Conservation (phyloP, 2,329 filamentous ascomycete genomes). For the Lojkania enalia region DNA sequence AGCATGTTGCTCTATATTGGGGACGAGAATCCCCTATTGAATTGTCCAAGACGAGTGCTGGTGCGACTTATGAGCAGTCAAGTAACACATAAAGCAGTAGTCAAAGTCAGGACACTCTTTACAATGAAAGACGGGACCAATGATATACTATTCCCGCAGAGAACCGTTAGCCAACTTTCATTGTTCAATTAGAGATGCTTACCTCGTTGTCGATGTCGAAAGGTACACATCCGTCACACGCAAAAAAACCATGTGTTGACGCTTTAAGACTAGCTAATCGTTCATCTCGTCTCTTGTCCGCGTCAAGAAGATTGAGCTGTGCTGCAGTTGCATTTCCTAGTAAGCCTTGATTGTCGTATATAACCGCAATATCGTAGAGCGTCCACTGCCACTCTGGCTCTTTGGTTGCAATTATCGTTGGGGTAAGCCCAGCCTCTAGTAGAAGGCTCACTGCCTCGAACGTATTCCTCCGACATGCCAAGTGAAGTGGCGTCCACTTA, state of each 20-base stretch:
- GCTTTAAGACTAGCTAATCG: too few relatives aligned
- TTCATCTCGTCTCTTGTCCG: neutral
- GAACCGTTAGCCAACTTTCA: too few relatives aligned
- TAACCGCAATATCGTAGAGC: conserved; percentile 12
- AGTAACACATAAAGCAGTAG: conserved; percentile 13
- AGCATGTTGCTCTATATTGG: too few relatives aligned
- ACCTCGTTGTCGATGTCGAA: neutral
- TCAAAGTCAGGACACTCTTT: conserved; percentile 11
- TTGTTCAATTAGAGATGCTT: neutral
- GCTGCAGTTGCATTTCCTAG: neutral
- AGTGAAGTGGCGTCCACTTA: conserved; percentile 12
- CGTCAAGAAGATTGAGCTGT: neutral
- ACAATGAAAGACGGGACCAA: conserved; percentile 8
- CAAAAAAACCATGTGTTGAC: neutral
- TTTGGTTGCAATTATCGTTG: conserved; percentile 5
- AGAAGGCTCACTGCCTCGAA: conserved; percentile 7
- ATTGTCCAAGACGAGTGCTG: conserved; percentile 6
- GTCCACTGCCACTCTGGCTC: conserved; percentile 4
- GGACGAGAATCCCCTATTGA: too few relatives aligned
- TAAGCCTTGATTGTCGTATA: conserved; percentile 5
- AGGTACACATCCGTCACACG: conserved; percentile 9
- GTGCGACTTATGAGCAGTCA: conserved; percentile 2
- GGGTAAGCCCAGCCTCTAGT: conserved; percentile 4
- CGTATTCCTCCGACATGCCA: conserved; percentile 9
- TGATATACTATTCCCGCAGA: neutral